Conservation (phyloP, 1,284 basidiomycete species). For the Trichosporon asahii region DNA sequence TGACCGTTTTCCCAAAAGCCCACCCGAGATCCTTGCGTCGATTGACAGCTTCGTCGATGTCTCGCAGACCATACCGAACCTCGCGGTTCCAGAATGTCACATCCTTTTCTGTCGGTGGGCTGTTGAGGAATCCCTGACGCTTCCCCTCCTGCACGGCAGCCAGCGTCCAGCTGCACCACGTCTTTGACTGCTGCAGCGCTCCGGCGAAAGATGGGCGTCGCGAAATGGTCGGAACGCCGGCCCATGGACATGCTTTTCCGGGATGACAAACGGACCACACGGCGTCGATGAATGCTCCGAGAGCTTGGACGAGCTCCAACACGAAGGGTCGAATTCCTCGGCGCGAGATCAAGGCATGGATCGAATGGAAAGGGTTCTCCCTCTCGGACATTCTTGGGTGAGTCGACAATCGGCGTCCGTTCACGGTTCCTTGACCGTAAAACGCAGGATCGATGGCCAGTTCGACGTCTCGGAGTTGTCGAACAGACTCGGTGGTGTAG, state of each 20-base stretch:
- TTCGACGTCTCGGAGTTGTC: slow-evolving; percentile 43
- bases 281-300: slow-evolving; percentile 45
- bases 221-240: slow-evolving; percentile 10
- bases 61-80: slow-evolving; percentile 36
- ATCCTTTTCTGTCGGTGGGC: slow-evolving; percentile 28
- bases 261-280: slow-evolving; percentile 38
- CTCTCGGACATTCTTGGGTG: slow-evolving; percentile 34
- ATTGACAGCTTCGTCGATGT: slow-evolving; percentile 46
- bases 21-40: slow-evolving; percentile 41
- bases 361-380: slow-evolving; percentile 41
- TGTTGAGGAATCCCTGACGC: slow-evolving; percentile 27
- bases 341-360: slow-evolving; percentile 34
- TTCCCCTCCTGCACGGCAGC: slow-evolving; percentile 43
- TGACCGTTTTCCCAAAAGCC: slow-evolving; percentile 38
- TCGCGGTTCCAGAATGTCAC: slow-evolving; percentile 41
- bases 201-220: neutral
- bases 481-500: slow-evolving; percentile 42
- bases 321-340: slow-evolving; percentile 44
- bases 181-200: neutral
- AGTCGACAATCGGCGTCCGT: slow-evolving; percentile 29
- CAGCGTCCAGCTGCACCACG: slow-evolving; percentile 39
- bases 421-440: slow-evolving; percentile 16
- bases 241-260: slow-evolving; percentile 22
- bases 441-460: slow-evolving; percentile 42
- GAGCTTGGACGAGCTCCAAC: slow-evolving; percentile 43